Evolutionary conservation across 2,329 filamentous ascomycete species (phyloP), one percentile per base, ranked within the genome.

Genomic region (Thermoascus crustaceus): DNA sequence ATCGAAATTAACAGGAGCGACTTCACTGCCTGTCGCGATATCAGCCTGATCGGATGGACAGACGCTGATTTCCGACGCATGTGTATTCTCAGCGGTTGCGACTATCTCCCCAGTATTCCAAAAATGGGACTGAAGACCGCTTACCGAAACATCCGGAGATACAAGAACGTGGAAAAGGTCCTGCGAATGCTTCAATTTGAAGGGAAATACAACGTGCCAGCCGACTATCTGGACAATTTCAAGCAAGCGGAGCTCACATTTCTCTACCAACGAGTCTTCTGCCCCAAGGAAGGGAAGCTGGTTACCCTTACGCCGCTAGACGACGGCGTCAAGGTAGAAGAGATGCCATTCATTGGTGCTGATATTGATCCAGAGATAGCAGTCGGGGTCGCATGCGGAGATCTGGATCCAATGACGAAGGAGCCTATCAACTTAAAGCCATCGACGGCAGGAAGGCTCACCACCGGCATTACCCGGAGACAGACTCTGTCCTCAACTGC

Each of bases 1-100:
- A 73, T 96, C 42, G 88, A 95, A 66, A 83, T 98, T 56, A 86
- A 86, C 50, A 82, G 91, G 21, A 76, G 77, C 9, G 85, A 95
- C 54, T 96, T 98, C 54, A 83, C 85, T 34, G 79, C 85, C 19
- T 93, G 86, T 46, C 80, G 84, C 32, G 91, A 95, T 46, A 74
- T 96, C 32, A 94, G 82, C 35, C 66, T 98, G 25, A 82, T 86
- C 3, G 89, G 88, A 5, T 98, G 89, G 89, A 83, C 85, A 2
- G 89, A 96, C 57, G 71, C 73, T 7, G 85, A 95, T 47, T 98
- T 98, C 51, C 77, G 91, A 40, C 80, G 79, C 35, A 98, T 98
- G 91, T 86, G 88, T 25, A 98, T 98, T 47, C 66, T 98, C 40
- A 94, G 87, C 55, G 91, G 91, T 5, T 98, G 91, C 56, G 91